Base-by-base conservation (phyloP, 1,284 basidiomycete species). In the Vanrija pseudolonga region DNA sequence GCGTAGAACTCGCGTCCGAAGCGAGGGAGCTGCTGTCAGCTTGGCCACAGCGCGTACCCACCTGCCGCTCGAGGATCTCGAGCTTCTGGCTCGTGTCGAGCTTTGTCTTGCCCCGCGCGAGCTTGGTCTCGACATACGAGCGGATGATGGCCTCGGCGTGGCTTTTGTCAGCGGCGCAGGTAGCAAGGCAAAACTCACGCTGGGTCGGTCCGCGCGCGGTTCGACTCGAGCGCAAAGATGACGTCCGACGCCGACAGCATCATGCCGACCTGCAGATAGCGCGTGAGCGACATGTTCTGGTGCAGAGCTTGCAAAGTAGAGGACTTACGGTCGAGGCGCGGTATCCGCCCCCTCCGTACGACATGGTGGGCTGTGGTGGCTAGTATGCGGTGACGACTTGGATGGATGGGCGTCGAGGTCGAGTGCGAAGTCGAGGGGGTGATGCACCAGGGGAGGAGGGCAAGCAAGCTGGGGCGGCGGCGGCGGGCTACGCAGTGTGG, bases 91-190 rank as follows among this genome's bases (percentile, higher is more conserved):
- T 50, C 19, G 65, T 57, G 44, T 69, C 66, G 18, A 22, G 22
- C 26, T 55, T 55, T 4, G 52, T 45, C 51, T 59, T 62, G 4
- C 67, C 67, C 22, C 61, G 50, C 19, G 61, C 59, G 17, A 48
- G 37, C 55, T 68, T 70, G 49, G 62, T 55, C 17, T 69, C 54
- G 36, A 68, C 54, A 47, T 71, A 71, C 14, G 59, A 62, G 20
- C 62, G 38, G 0, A 71, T 41, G 36, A 71, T 66, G 8, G 61
- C 65, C 45, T 65, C 60, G 47, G 64, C 57, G 37, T 68, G 69
- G 47, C 61, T 65, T 2, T 32, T 26, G 19, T 24, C 20, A 23
- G 43, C 15, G 23, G 18, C 42, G 23, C n/a, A 14, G 4, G 15
- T 45, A 11, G 26, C 26, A 26, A 26, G 26, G 32, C 32, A 23